Evolutionary conservation across 1,284 basidiomycete genomes (phyloP).

Genomic region (Phellopilus nigrolimitatus): DNA sequence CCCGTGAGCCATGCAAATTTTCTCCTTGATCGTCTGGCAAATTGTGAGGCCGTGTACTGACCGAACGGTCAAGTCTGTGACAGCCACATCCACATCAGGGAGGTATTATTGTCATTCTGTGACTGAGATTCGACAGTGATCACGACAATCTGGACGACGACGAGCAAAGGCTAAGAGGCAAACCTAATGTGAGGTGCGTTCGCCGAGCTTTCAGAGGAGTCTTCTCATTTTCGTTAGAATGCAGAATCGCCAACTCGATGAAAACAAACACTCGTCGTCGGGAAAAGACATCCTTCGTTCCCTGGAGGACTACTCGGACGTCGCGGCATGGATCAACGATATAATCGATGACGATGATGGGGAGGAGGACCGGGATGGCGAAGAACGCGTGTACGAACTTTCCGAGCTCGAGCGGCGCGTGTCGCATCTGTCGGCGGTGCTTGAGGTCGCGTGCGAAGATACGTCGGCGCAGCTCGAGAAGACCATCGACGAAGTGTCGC

Average conservation of each 20-base stretch:
- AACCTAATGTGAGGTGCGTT: too few relatives aligned
- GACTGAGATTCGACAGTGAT: too few relatives aligned
- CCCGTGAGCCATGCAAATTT: too few relatives aligned
- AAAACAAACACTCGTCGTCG: background rate
- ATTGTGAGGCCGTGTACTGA: too few relatives aligned
- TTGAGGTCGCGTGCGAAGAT: constrained; percentile 83
- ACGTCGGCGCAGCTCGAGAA: constrained; percentile 81
- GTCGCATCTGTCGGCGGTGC: constrained; percentile 63
- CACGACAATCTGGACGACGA: too few relatives aligned
- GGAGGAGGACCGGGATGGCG: constrained; percentile 42
- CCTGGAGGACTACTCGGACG: constrained; percentile 34
- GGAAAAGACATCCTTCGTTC: constrained; percentile 25
- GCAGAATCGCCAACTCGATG: background rate
- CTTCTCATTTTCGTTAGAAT: constrained; percentile 12
- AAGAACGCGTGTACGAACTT: constrained; percentile 37
- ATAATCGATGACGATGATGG: constrained; percentile 27
- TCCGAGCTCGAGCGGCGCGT: constrained; percentile 70
- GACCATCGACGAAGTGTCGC: constrained; percentile 84
- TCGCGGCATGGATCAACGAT: constrained; percentile 26
- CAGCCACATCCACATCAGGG: too few relatives aligned
- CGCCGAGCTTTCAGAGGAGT: too few relatives aligned
- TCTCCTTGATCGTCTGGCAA: too few relatives aligned
- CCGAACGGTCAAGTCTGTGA: too few relatives aligned
- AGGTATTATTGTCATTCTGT: too few relatives aligned
- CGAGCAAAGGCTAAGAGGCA: too few relatives aligned